Conservation (phyloP, 192 early-diverging fungal species). For the Podila horticola region DNA sequence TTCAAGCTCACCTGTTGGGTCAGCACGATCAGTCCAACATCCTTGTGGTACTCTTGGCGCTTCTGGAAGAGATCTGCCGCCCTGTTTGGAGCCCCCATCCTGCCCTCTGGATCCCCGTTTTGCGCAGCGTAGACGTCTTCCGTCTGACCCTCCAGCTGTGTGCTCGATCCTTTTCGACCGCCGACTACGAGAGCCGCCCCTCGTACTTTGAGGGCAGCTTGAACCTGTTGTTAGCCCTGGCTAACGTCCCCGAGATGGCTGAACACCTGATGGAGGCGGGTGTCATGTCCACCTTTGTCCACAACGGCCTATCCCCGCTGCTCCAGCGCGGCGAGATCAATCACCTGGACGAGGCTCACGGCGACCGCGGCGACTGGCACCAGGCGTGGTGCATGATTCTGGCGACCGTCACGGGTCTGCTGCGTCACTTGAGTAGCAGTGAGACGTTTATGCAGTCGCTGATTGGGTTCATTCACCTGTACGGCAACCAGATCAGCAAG, state of each 20-base stretch:
- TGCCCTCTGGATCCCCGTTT: slow-evolving; percentile 47
- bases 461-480: slow-evolving; percentile 59
- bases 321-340: slow-evolving; percentile 50
- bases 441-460: slow-evolving; percentile 50
- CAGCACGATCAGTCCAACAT: slow-evolving; percentile 51
- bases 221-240: slow-evolving; percentile 52
- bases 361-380: slow-evolving; percentile 53
- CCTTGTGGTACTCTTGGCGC: slow-evolving; percentile 50
- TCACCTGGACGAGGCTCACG: slow-evolving; percentile 34
- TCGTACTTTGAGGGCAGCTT: slow-evolving; percentile 58
- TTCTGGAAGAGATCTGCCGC: slow-evolving; percentile 54
- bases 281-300: slow-evolving; percentile 52
- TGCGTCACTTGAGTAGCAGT: slow-evolving; percentile 46
- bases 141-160: slow-evolving; percentile 47
- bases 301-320: slow-evolving; percentile 53
- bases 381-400: slow-evolving; percentile 64
- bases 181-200: slow-evolving; percentile 47
- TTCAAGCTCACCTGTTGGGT: slow-evolving; percentile 27
- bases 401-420: slow-evolving; percentile 53
- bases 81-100: slow-evolving; percentile 46
- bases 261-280: slow-evolving; percentile 41
- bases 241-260: slow-evolving; percentile 55
- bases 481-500: slow-evolving; percentile 55
- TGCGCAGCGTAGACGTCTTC: slow-evolving; percentile 47
- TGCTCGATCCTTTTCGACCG: slow-evolving; percentile 41